Percentiles rank a stretch among this genome's conserved stretches.
These are phyloP conservation scores for Pneumocystis sp. DNA, from an alignment of 1,139 yeast genomes.

Conservation along the genomic window DNA sequence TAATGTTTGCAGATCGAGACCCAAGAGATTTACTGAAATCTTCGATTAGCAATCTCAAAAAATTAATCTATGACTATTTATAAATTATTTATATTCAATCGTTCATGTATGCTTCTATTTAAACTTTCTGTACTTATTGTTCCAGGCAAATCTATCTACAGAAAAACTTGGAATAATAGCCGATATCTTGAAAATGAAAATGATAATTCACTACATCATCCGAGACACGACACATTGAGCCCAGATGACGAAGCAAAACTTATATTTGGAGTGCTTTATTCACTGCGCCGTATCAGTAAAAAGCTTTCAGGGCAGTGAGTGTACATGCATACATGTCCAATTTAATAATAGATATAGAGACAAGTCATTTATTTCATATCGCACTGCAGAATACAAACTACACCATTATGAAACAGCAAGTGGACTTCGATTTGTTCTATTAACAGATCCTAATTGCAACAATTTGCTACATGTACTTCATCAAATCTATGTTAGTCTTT, in stretches of 20 bases:
- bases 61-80: conserved; percentile 38
- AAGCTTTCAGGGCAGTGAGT: conserved; percentile 34
- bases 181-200: neutral
- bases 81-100: conserved; percentile 77
- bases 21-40: neutral
- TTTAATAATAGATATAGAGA: conserved; percentile 18
- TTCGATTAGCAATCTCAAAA: too few relatives aligned
- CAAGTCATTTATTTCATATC: conserved; percentile 48
- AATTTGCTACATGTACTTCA: conserved; percentile 43
- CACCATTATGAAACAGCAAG: conserved; percentile 72
- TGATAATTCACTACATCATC: conserved; percentile 3
- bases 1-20: too few relatives aligned
- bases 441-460: conserved; percentile 54
- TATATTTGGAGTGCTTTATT: conserved; percentile 73
- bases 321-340: neutral
- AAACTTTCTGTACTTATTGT: neutral
- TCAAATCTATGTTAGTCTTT: conserved; percentile 53
- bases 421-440: conserved; percentile 56
- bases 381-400: conserved; percentile 59
- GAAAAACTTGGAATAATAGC: conserved; percentile 40
- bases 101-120: conserved; percentile 43
- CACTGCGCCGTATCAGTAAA: conserved; percentile 58
- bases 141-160: conserved; percentile 48
- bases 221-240: neutral
- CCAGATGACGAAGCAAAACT: conserved; percentile 34